These are phyloP conservation scores for Fusarium albidum DNA, from an alignment of 2,329 filamentous ascomycete species.

Conservation along the genomic window DNA sequence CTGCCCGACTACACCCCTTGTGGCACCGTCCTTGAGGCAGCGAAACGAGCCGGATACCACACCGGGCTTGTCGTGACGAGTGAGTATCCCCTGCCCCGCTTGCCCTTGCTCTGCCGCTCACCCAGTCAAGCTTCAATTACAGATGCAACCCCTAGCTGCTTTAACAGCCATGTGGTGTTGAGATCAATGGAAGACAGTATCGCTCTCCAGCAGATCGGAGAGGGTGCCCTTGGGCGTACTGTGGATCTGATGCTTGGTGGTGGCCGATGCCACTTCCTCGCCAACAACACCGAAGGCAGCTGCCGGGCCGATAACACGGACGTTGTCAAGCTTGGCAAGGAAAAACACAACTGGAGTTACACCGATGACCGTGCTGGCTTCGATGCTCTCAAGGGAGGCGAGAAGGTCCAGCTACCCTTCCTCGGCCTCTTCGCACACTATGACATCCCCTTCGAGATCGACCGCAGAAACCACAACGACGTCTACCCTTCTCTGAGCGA, in stretches of 20 bases:
- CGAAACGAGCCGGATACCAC: constrained; percentile 88
- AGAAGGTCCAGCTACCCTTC: constrained; percentile 77
- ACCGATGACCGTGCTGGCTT: constrained; percentile 77
- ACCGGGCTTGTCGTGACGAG: constrained; percentile 97
- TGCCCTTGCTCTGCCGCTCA: no score
- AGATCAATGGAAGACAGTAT: constrained; percentile 88
- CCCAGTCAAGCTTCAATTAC: constrained; percentile 76
- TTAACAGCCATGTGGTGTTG: constrained; percentile 85
- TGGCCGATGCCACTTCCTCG: constrained; percentile 90
- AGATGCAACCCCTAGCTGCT: constrained; percentile 95
- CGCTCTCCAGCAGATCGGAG: constrained; percentile 89
- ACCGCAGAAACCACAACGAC: constrained; percentile 80
- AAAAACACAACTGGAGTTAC: constrained; percentile 82
- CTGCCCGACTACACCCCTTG: constrained; percentile 86
- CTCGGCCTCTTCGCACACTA: constrained; percentile 83
- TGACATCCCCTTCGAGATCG: constrained; percentile 94
- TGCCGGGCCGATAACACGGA: constrained; percentile 84
- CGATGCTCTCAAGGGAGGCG: constrained; percentile 73
- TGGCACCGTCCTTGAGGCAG: constrained; percentile 91
- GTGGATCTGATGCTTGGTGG: constrained; percentile 95
- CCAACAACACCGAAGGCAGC: constrained; percentile 81
- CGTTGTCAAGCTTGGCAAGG: constrained; percentile 74
- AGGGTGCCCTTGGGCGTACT: constrained; percentile 84
- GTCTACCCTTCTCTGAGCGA: constrained; percentile 89
- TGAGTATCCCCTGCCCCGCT: no score